Base-by-base conservation (phyloP, 768 basidiomycete genomes). In the button mushroom (Agaricus bisporus) region DNA sequence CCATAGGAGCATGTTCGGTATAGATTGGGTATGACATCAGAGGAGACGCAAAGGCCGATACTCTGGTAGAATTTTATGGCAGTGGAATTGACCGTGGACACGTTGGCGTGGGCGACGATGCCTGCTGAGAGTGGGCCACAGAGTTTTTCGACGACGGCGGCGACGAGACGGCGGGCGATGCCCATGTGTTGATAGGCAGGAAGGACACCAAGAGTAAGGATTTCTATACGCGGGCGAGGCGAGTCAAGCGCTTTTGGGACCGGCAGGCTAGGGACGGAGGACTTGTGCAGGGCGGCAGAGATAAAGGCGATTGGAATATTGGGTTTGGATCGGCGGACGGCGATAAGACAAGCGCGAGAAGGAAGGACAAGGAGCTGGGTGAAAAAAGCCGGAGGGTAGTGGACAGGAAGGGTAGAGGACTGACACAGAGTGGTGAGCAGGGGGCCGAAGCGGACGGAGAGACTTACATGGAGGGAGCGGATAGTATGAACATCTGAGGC, bases 121-220 rank as follows among this genome's bases (percentile, higher is more conserved):
- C 61, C 63, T 42, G 64, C 58, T 48, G 53, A 49, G 60, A 61
- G 55, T 50, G 66, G 61, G 52, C 64, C 60, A 29, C 64, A 61
- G 58, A 73, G 58, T 44, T 62, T 61, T 32, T 66, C 50, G 44
- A 68, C 49, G 0, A 71, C 64, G 28, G 66, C 45, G 8, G 22
- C 38, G 41, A 79, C 61, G 54, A 81, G 73, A 17, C 65, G 70
- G 32, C 69, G 70, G 9, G 74, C 78, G 36, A 80, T 62, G 36
- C 77, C 75, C 35, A 61, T 60, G 11, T 75, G 64, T 55, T 70
- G 77, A 61, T 69, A 74, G 2, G 67, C 56, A 3, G 78, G 77
- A 41, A 72, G 68, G 14, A 81, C 76, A 32, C 79, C 78, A 2
- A 81, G 73, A 1, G 78, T 78, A 29, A 79, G 75, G 56, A 81